Evolutionary conservation across 2,329 filamentous ascomycete genomes (phyloP), one percentile per base, ranked within the genome.

Genomic region (Stagonosporopsis chrysanthemi): DNA sequence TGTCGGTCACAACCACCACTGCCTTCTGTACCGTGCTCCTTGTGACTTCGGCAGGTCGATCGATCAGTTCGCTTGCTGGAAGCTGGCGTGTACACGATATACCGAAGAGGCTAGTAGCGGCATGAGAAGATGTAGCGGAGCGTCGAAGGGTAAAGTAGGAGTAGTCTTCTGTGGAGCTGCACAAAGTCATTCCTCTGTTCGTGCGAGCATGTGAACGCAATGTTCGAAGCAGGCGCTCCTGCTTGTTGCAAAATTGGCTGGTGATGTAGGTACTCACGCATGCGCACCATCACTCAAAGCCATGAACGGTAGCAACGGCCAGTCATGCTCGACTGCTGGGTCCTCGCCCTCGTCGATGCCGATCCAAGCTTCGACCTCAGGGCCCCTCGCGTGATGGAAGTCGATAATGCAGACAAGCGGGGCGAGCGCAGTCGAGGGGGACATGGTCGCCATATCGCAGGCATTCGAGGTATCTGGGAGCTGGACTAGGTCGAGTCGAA

Each of bases 1-100:
- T 92, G 77, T 97, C 91, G 52, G 91, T 92, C 66, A 99, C 92
- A 52, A 97, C 92, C 42, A 99, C 94, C 3, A 99, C 92, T 14
- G 94, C 95, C 81, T 99, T 99, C 76, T 99, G 95, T 39, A 99
- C 95, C 1, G 95, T 97, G 58, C 92, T 97, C 60, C 95, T 86
- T n/a, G 95, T 99, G 48, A 99, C 95, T 56, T 98, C 94, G 47
- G 90, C 82, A 0, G 92, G 90, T 26, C 91, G 86, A 72, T 91
- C 87, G 64, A 92, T 84, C 61, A 99, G 82, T 68, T 88, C 83
- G 14, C 87, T 86, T 15, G 92, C 85, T 71, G 96, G 91, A 70
- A 99, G 85, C 79, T 98, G 95, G 58, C 94, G 86, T 15, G 94
- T 97, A 77, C 95, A 99, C 17, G 92, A 90, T 72, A 99, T 97